A percentile compares a stretch with the other conserved stretches of the same genome.
These are phyloP conservation scores for Lactarius hatsudake DNA, from an alignment of 768 basidiomycete genomes.

Conservation along the genomic window DNA sequence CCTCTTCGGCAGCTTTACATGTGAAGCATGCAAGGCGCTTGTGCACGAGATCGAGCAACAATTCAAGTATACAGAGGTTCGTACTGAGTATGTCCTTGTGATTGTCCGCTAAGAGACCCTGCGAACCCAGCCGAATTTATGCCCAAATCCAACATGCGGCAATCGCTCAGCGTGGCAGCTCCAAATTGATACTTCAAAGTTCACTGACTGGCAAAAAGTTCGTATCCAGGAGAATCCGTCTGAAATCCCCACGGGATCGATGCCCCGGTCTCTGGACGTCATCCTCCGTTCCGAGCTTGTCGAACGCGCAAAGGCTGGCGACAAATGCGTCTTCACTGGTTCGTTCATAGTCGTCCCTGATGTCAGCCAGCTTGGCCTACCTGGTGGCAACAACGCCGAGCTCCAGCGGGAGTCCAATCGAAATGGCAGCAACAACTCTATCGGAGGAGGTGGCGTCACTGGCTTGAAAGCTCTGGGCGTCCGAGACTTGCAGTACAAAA, in stretches of 20 bases:
- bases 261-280: constrained; percentile 96
- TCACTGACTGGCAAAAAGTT: constrained; percentile 99
- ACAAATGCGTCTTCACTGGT: constrained; percentile 97
- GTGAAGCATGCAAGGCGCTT: constrained; percentile 81
- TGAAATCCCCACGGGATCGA: constrained; percentile 96
- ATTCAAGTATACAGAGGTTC: constrained; percentile 98
- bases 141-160: constrained; percentile 92
- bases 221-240: constrained; percentile 98
- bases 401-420: constrained; percentile 82
- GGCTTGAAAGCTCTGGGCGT: constrained; percentile 94
- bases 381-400: constrained; percentile 89
- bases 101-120: constrained; percentile 18
- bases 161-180: constrained; percentile 91
- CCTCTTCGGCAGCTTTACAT: constrained; percentile 89
- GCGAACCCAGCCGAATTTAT: constrained; percentile 71
- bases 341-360: constrained; percentile 99
- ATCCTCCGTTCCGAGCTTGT: constrained; percentile 94
- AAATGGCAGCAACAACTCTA: constrained; percentile 57
- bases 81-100: not conserved
- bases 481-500: constrained; percentile 95
- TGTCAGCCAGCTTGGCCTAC: constrained; percentile 91
- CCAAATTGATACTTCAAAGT: constrained; percentile 93
- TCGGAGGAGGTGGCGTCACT: constrained; percentile 80
- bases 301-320: constrained; percentile 98
- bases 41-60: constrained; percentile 97